phyloP scores from a whole-genome alignment of 768 basidiomycete species.

The Mrakia gelida region DNA sequence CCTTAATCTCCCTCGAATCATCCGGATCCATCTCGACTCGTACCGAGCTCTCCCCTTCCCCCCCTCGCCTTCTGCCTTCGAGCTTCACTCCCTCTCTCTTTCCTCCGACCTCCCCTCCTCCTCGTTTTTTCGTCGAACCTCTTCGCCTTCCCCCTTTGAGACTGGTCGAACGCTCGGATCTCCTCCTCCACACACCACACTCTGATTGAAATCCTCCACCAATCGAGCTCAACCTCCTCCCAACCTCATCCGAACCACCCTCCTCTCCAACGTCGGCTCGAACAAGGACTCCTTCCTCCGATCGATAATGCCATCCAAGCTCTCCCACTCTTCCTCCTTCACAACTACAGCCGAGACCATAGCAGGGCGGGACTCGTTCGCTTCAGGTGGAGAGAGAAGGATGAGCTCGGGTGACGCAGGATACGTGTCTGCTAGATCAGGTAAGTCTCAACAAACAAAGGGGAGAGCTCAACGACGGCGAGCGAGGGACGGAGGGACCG shows the following conservation, averaged over 20 bases:
- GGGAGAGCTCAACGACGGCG: background rate
- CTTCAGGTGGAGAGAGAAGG: background rate
- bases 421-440: background rate
- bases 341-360: background rate
- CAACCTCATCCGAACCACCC: no score
- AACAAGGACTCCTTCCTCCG: no score
- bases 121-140: background rate
- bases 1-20: background rate
- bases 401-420: conserved; percentile 4
- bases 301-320: no score
- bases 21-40: no score
- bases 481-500: background rate
- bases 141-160: background rate
- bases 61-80: background rate
- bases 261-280: no score
- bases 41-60: background rate
- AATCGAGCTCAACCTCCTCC: no score
- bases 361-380: background rate
- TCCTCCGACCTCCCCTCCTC: background rate
- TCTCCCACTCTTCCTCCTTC: background rate
- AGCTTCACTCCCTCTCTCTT: background rate
- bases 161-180: no score
- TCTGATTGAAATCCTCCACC: no score
- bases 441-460: background rate
- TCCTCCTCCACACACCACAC: no score